Evolutionary conservation across 225 moss, liverwort and hornwort species (phyloP).

Genomic region (Marchantia paleacea): DNA sequence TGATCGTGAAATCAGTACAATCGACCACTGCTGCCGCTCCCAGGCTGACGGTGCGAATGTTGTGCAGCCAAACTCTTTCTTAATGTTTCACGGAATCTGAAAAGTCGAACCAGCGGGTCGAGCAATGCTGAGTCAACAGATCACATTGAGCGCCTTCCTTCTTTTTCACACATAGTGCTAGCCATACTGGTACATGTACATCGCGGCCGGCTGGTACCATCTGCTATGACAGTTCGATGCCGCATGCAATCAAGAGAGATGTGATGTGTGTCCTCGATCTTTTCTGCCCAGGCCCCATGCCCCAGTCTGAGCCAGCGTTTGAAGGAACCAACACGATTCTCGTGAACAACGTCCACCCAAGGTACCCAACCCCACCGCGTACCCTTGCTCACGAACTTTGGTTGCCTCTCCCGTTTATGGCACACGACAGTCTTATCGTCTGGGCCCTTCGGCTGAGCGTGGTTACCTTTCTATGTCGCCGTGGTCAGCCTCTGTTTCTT

Average conservation of each 20-base stretch:
- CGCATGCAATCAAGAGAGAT: not conserved
- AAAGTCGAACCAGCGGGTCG: not conserved
- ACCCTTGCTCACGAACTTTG: too few relatives aligned
- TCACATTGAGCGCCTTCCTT: not conserved
- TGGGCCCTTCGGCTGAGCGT: too few relatives aligned
- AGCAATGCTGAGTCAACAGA: not conserved
- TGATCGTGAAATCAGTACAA: not conserved
- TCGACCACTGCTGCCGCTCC: not conserved
- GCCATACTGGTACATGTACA: not conserved
- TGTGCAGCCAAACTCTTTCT: not conserved
- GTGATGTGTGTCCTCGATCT: not conserved
- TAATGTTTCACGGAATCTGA: not conserved
- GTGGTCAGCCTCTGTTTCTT: too few relatives aligned
- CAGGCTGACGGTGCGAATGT: not conserved
- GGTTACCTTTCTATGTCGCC: too few relatives aligned
- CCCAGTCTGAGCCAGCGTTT: not conserved
- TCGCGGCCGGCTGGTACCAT: not conserved
- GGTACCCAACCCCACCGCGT: not conserved
- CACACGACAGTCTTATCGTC: too few relatives aligned
- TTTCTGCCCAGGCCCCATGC: not conserved
- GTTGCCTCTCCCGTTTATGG: too few relatives aligned
- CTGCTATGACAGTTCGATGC: not conserved
- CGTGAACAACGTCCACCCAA: constrained; percentile 1
- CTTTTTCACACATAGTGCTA: not conserved
- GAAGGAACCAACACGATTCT: not conserved